These are phyloP conservation scores for Arthroderma sp. DNA, from an alignment of 2,329 filamentous ascomycete genomes.

Conservation along the genomic window DNA sequence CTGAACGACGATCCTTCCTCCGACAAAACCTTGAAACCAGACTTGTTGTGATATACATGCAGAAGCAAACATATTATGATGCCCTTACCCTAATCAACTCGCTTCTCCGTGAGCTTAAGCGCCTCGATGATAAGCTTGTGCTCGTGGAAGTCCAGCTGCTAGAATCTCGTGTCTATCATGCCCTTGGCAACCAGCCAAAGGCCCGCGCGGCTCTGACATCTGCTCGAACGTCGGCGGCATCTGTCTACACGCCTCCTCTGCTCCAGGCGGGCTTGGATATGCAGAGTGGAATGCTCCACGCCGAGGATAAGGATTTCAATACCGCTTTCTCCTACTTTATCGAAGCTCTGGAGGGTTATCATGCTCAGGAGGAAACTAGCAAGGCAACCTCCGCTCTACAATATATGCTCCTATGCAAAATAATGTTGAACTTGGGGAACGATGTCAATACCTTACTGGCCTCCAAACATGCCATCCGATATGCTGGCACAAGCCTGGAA, in stretches of 20 bases:
- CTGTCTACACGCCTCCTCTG: constrained; percentile 90
- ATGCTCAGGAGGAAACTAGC: constrained; percentile 72
- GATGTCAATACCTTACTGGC: constrained; percentile 92
- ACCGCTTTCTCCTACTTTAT: constrained; percentile 99
- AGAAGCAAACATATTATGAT: constrained; percentile 95
- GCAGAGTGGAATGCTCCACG: constrained; percentile 98
- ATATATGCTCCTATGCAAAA: constrained; percentile 99
- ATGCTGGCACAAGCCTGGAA: constrained; percentile 88
- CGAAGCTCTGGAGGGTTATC: constrained; percentile 94
- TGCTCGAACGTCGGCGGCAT: constrained; percentile 86
- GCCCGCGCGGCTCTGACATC: constrained; percentile 88
- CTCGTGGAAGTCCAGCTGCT: constrained; percentile 95
- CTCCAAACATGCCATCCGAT: constrained; percentile 93
- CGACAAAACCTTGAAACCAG: constrained; percentile 96
- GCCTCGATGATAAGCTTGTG: constrained; percentile 94
- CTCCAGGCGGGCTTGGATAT: constrained; percentile 95
- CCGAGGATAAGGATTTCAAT: constrained; percentile 98
- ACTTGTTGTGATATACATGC: constrained; percentile 87
- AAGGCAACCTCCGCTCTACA: constrained; percentile 96
- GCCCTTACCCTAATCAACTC: constrained; percentile 93
- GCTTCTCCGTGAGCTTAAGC: constrained; percentile 90
- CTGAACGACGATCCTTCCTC: constrained; percentile 87
- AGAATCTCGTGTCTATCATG: constrained; percentile 94
- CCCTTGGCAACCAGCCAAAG: constrained; percentile 91
- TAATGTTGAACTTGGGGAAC: constrained; percentile 95